Evolutionary conservation across 257 asterid genomes (phyloP), one percentile per base, ranked within the genome.

Genomic region (Scutellaria minor): DNA sequence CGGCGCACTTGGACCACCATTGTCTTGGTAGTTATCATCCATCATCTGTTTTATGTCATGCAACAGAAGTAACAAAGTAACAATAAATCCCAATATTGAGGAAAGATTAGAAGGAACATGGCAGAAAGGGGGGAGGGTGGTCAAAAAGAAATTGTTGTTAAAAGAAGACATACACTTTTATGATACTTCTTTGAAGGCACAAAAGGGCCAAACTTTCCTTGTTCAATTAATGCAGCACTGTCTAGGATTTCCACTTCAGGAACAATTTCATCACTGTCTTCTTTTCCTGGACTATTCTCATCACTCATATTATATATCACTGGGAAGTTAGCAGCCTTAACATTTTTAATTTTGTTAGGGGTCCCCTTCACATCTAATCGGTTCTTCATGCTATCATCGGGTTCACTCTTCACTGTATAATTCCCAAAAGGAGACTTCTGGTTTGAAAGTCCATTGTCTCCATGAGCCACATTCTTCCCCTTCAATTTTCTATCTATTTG

Each of bases 221-320:
- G 44, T 27, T 52, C 9, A 5, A 48, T 12, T 67, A 44, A 7
- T 5, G 15, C 39, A 63, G 61, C 79, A 77, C 31, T 39, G n/a
- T 74, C 69, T 9, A 79, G 70, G 64, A 84, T 82, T 52, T 66
- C 71, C 61, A 79, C 45, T 5, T 79, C 85, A n/a, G 71, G 27
- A 48, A 4, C 37, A 31, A 31, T 4, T 31, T 31, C 37, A 31
- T 31, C 5, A 3, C 37, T 31, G 37, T 31, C 37, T 31, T 31
- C 5, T 31, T 31, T 31, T 31, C 37, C 37, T 31, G 37, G 37
- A 66, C 59, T 59, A 1, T 52, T 7, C 42, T 7, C 54, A 6
- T 9, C 46, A 46, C 46, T 66, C 42, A 31, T 31, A 68, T 40
- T 13, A 46, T 44, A 18, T 9, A 8, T 44, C 7, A 0, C 2